A percentile compares a stretch with the other conserved stretches of the same genome.
Conservation (phyloP, 2,329 filamentous ascomycete species). For the Fusarium acutatum region DNA sequence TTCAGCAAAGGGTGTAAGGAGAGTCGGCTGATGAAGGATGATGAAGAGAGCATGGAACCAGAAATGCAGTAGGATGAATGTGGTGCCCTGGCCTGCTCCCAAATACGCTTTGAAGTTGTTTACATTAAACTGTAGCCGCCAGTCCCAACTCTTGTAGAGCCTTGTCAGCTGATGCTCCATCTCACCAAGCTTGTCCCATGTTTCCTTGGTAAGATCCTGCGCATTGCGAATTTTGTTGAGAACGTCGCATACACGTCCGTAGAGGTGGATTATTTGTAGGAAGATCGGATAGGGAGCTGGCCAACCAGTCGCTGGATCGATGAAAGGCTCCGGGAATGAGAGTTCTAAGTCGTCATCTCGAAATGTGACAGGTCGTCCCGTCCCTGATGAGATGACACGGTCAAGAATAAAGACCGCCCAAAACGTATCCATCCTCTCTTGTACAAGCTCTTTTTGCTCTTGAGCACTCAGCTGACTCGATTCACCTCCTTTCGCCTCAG, state of each 20-base stretch:
- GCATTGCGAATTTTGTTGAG: constrained; percentile 81
- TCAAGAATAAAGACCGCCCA: constrained; percentile 93
- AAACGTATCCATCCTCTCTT: constrained; percentile 86
- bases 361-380: constrained; percentile 83
- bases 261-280: constrained; percentile 85
- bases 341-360: constrained; percentile 87
- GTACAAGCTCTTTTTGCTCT: constrained; percentile 74
- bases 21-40: constrained; percentile 82
- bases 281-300: constrained; percentile 82
- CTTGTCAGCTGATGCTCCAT: constrained; percentile 83
- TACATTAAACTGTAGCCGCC: constrained; percentile 82
- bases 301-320: constrained; percentile 69
- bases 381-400: constrained; percentile 86
- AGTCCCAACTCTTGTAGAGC: constrained; percentile 76
- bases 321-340: constrained; percentile 65
- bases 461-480: constrained; percentile 53
- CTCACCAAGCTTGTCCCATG: constrained; percentile 73
- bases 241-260: constrained; percentile 84
- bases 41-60: constrained; percentile 92
- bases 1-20: constrained; percentile 78
- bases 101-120: constrained; percentile 88
- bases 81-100: constrained; percentile 81
- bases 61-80: constrained; percentile 85
- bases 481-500: constrained; percentile 55
- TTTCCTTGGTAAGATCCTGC: constrained; percentile 78